A percentile compares a stretch with the other conserved stretches of the same genome.
phyloP scores from a whole-genome alignment of 148 eudicot species.

The Camellia lanceoleosa region DNA sequence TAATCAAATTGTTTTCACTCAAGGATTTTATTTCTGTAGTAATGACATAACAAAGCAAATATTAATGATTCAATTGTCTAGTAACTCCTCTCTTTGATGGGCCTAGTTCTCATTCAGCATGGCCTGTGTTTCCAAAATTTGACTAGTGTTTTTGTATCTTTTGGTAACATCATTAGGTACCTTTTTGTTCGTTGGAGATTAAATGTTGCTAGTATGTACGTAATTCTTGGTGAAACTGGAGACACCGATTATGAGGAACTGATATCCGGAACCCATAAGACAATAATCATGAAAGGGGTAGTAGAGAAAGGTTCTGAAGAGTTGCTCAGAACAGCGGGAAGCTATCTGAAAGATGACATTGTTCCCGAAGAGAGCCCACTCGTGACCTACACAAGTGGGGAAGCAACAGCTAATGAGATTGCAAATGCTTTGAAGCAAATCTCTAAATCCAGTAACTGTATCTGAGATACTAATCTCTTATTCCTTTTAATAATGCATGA shows the following conservation, averaged over 20 bases:
- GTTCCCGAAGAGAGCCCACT: slow-evolving; percentile 60
- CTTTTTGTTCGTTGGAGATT: slow-evolving; percentile 74
- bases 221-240: slow-evolving; percentile 71
- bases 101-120: neutral
- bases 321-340: slow-evolving; percentile 51
- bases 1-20: no score
- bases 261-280: slow-evolving; percentile 66
- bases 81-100: neutral
- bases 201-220: slow-evolving; percentile 69
- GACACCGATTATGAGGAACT: slow-evolving; percentile 76
- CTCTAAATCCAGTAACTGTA: slow-evolving; percentile 28
- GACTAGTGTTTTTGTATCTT: neutral
- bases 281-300: slow-evolving; percentile 56
- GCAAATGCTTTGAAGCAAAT: slow-evolving; percentile 51
- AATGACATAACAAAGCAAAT: no score
- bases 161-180: slow-evolving; percentile 32
- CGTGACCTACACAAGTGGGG: slow-evolving; percentile 30
- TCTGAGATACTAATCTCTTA: neutral
- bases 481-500: neutral
- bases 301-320: slow-evolving; percentile 61
- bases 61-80: no score
- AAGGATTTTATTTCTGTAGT: no score
- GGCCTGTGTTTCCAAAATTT: neutral
- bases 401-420: slow-evolving; percentile 43
- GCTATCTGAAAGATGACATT: slow-evolving; percentile 57